Percentiles rank a stretch among this genome's conserved stretches.
phyloP scores from a whole-genome alignment of 176 grass and related monocot species.

The Raddia distichophylla region DNA sequence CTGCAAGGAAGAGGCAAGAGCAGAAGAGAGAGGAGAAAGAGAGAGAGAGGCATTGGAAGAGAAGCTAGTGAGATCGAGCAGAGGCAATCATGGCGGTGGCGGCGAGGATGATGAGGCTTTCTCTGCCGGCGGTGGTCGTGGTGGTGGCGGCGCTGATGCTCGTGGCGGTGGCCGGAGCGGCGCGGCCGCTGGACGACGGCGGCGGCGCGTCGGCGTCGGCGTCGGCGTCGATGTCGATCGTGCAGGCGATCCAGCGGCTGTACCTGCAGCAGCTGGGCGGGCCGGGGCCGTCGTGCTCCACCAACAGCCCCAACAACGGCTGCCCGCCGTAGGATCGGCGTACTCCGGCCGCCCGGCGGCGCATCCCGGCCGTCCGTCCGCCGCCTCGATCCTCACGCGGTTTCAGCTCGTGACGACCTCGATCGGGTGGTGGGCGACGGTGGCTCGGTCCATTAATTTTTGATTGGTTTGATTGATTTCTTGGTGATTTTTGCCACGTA shows the following conservation, averaged over 20 bases:
- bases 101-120: not conserved
- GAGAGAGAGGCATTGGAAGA: not conserved
- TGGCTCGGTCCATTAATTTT: not conserved
- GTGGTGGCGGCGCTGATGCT: slow-evolving; percentile 24
- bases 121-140: not conserved
- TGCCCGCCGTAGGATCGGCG: slow-evolving; percentile 40
- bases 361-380: not conserved
- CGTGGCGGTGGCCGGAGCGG: slow-evolving; percentile 31
- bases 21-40: too few relatives aligned
- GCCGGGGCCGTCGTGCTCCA: slow-evolving; percentile 39
- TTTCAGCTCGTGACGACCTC: not conserved
- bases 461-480: not conserved
- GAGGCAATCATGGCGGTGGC: too few relatives aligned
- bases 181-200: slow-evolving; percentile 39
- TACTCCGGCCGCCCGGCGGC: not conserved
- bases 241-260: slow-evolving; percentile 42
- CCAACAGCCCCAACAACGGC: slow-evolving; percentile 57
- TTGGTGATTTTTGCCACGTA: not conserved
- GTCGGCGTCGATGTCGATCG: slow-evolving; percentile 32
- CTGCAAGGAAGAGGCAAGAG: too few relatives aligned
- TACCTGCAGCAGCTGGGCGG: slow-evolving; percentile 50
- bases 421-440: not conserved
- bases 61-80: too few relatives aligned
- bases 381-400: not conserved
- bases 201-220: too few relatives aligned